These are phyloP conservation scores for Fraxinus velutina DNA, from an alignment of 305 asterid species.

Conservation along the genomic window DNA sequence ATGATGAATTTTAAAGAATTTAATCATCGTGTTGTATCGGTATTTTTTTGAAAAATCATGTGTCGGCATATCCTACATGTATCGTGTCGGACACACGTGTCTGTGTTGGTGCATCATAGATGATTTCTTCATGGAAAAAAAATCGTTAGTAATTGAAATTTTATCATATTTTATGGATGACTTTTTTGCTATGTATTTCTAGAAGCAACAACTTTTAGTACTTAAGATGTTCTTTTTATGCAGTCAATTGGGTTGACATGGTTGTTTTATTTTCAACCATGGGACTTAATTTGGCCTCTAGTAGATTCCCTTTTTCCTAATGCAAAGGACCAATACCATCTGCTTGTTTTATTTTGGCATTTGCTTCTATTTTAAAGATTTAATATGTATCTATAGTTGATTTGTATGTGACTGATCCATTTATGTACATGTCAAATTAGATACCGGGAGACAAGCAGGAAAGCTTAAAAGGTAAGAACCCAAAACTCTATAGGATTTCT, in stretches of 20 bases:
- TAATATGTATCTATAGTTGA: not conserved
- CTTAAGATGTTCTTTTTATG: not conserved
- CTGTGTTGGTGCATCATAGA: too few species aligned
- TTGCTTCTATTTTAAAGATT: not conserved
- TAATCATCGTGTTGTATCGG: too few species aligned
- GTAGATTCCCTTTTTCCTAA: not conserved
- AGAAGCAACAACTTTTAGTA: not conserved
- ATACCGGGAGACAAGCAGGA: slow-evolving; percentile 58
- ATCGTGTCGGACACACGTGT: too few species aligned
- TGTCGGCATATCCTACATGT: too few species aligned
- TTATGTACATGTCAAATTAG: slow-evolving; percentile 37
- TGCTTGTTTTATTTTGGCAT: not conserved
- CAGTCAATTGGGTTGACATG: not conserved
- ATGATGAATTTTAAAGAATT: too few species aligned
- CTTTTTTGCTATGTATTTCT: not conserved
- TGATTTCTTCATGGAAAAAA: not conserved
- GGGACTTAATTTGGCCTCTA: not conserved
- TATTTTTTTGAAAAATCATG: too few species aligned
- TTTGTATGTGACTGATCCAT: slow-evolving; percentile 18
- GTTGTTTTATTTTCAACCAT: not conserved
- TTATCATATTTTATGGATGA: not conserved
- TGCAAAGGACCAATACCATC: not conserved
- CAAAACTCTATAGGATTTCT: slow-evolving; percentile 18
- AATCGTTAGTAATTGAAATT: not conserved
- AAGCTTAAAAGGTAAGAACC: slow-evolving; percentile 49